A percentile compares a stretch with the other conserved stretches of the same genome.
Evolutionary conservation across 164 flowering plant species (phyloP).

Genomic region (Nymphaea thermarum): DNA sequence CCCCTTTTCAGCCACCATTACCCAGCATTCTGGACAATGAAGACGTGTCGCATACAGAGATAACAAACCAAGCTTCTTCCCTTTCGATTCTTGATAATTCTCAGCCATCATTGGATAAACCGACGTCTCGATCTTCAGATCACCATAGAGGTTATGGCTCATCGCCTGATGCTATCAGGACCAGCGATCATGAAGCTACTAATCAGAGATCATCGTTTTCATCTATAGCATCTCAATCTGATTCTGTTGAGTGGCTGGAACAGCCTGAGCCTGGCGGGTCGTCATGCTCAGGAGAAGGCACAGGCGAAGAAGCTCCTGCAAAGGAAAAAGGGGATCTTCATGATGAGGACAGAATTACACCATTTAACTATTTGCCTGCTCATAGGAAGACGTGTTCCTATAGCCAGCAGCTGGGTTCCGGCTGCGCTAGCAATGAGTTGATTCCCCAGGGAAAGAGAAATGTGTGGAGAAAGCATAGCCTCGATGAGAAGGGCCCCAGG

Average conservation of each 20-base stretch:
- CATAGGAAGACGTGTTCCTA: slow-evolving; percentile 34
- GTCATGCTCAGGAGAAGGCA: neutral
- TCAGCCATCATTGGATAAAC: neutral
- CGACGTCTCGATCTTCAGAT: neutral
- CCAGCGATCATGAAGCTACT: slow-evolving; percentile 15
- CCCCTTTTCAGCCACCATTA: neutral
- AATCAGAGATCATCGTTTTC: slow-evolving; percentile 22
- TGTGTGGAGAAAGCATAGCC: slow-evolving; percentile 55
- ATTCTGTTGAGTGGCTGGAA: neutral
- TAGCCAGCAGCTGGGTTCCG: slow-evolving; percentile 49
- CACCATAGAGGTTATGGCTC: neutral
- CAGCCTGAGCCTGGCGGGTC: neutral
- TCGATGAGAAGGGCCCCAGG: slow-evolving; percentile 43
- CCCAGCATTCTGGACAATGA: neutral
- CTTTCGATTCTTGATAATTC: neutral
- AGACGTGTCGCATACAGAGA: neutral
- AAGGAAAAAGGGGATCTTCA: neutral
- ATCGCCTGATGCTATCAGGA: neutral
- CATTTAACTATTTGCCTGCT: slow-evolving; percentile 9
- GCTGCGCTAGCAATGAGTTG: slow-evolving; percentile 9
- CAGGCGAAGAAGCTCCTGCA: neutral
- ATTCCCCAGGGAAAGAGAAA: slow-evolving; percentile 15
- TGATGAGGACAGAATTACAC: slow-evolving; percentile 26
- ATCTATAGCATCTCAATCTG: neutral
- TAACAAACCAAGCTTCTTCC: neutral